Base-by-base conservation (phyloP, 1,139 yeast species). In the Diutina catenulata region DNA sequence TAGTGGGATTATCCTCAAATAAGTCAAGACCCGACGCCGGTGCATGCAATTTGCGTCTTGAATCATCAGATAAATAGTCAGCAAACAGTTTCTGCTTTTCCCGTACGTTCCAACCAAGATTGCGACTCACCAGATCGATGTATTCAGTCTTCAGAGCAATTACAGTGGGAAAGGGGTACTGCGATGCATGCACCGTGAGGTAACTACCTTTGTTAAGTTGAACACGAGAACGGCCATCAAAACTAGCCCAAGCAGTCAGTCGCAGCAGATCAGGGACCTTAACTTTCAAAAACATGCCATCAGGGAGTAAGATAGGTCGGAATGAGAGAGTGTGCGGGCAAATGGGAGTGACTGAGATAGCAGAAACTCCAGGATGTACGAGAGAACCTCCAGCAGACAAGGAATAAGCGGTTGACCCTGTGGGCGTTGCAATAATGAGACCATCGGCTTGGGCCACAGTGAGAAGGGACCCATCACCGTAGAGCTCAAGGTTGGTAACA, bases 391-490 rank as follows among this genome's bases (percentile, higher is more conserved):
- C 95, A 0, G 95, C 95, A 29, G 93, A 80, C 28, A 86, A 62
- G 1, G 94, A 82, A 53, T 86, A 86, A 0, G 95, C 95, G 0
- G 95, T 86, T 2, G 94, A 82, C 0, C 95, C 95, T 0, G 95
- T 86, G 4, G 95, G 95, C 0, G 95, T 84, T 0, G 94, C 93
- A 28, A 86, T 69, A 42, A 86, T 84, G 23, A 86, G 58, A 0
- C 95, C 95, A 55, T 86, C 95, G 0, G 95, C 94, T 53, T 84
- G 95, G 0, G 91, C 94, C 14, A 83, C 80, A 0, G 95, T 84
- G 41, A 84, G 62, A 28, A 84, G 59, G 2, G 81, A 71, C 14
- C 83, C 86, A 52, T 84, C 91, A 4, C 94, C 94, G 48, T 80
- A 84, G 21, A 84, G 57, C 50, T 84, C 95, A 42, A 84, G 64